Evolutionary conservation across 106 monocot species (phyloP).

Genomic region (Cymbidium sinense): DNA sequence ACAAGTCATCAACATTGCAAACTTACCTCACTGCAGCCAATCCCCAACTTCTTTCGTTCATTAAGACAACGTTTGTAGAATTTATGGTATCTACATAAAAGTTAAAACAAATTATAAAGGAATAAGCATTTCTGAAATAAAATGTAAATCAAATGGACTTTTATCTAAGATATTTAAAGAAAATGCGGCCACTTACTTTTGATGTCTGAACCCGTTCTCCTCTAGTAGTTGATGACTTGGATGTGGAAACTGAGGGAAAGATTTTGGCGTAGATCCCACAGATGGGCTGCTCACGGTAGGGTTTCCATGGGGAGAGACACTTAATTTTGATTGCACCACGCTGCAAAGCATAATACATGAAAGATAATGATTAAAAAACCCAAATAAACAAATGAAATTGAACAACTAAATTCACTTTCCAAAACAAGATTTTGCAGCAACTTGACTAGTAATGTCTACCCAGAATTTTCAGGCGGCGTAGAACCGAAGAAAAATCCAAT

Average conservation of each 20-base stretch:
- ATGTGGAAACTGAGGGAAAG: slow-evolving; percentile 87
- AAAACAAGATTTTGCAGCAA: not conserved
- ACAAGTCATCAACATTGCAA: not conserved
- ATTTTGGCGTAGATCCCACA: slow-evolving; percentile 74
- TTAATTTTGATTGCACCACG: slow-evolving; percentile 45
- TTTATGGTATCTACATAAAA: slow-evolving; percentile 66
- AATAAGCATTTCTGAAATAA: not conserved
- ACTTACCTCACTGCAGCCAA: slow-evolving; percentile 85
- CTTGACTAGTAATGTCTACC: slow-evolving; percentile 24
- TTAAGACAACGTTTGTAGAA: slow-evolving; percentile 79
- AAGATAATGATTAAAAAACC: not conserved
- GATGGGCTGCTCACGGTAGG: slow-evolving; percentile 61
- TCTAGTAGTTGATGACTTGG: slow-evolving; percentile 90
- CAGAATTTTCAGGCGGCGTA: slow-evolving; percentile 77
- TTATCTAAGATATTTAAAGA: no score
- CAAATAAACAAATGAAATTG: not conserved
- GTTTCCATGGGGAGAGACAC: slow-evolving; percentile 58
- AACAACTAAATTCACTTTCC: not conserved
- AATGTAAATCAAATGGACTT: not conserved
- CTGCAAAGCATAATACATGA: slow-evolving; percentile 24
- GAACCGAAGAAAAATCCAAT: slow-evolving; percentile 91
- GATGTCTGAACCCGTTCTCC: slow-evolving; percentile 89
- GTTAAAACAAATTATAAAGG: slow-evolving; percentile 4
- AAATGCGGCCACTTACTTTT: slow-evolving; percentile 47
- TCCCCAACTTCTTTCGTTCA: slow-evolving; percentile 80